Percentiles rank a stretch among this genome's conserved stretches.
Conservation (phyloP, 176 grass and related monocot genomes). For the Dactylis glomerata region DNA sequence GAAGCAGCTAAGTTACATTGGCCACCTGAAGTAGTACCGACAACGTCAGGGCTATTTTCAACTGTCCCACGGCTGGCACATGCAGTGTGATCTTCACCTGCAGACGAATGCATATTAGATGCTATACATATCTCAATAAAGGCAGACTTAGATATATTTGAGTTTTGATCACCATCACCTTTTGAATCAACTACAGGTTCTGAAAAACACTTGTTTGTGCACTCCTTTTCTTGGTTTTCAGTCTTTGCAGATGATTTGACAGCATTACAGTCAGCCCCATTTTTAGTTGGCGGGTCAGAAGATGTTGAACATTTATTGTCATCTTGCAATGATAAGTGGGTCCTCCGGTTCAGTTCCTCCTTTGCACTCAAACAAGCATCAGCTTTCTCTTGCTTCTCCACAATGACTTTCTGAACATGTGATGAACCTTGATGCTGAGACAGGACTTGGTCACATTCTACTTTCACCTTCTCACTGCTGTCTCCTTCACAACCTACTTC, state of each 20-base stretch:
- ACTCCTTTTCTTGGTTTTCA: slow-evolving; percentile 29
- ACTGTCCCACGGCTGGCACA: slow-evolving; percentile 24
- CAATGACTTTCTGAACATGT: slow-evolving; percentile 2
- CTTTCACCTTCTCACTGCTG: slow-evolving; percentile 39
- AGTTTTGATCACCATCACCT: slow-evolving; percentile 24
- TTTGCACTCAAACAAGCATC: slow-evolving; percentile 21
- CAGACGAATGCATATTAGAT: slow-evolving; percentile 32
- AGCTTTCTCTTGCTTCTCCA: slow-evolving; percentile 35
- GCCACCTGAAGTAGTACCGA: neutral
- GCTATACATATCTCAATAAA: slow-evolving; percentile 6
- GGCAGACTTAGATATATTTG: neutral
- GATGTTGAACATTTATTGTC: slow-evolving; percentile 17
- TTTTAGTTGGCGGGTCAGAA: slow-evolving; percentile 11
- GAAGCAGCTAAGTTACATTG: slow-evolving; percentile 6
- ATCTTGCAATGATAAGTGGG: neutral
- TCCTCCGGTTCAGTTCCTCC: slow-evolving; percentile 9
- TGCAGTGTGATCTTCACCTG: slow-evolving; percentile 31
- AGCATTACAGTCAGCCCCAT: slow-evolving; percentile 19
- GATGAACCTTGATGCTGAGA: slow-evolving; percentile 2
- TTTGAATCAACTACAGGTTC: slow-evolving; percentile 17
- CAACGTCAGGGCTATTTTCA: slow-evolving; percentile 33
- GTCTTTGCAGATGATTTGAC: slow-evolving; percentile 10
- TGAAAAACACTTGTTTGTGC: slow-evolving; percentile 2
- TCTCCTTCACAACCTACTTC: slow-evolving; percentile 35
- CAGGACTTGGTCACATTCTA: slow-evolving; percentile 25